Base-by-base conservation (phyloP, 495 filamentous ascomycete genomes). In the Cetradonia linearis region DNA sequence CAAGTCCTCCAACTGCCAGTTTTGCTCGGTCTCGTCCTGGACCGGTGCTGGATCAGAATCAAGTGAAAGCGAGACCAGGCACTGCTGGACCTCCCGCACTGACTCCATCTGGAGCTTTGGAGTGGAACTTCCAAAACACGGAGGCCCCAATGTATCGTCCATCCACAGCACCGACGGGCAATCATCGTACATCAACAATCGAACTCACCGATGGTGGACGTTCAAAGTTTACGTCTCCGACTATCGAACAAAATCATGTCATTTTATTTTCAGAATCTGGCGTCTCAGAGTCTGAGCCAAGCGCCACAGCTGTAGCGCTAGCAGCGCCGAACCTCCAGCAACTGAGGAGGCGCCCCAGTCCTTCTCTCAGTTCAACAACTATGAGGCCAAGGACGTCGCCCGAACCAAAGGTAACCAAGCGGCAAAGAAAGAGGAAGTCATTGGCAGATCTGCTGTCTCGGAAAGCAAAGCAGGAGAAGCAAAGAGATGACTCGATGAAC, bases 381-480 rank as follows among this genome's bases (percentile, higher is more conserved):
- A 50, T 46, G 34, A 66, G 63, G 48, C 65, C 67, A 28, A 58
- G 64, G 28, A 70, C 65, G 50, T 66, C 66, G 5, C 68, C 70
- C 1, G 78, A 76, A 56, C 67, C 71, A 11, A 90, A 87, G 68
- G 67, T 72, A 16, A 77, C 74, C 46, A 87, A 88, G 70, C 86
- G 83, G 67, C 81, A 87, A 64, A 88, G 88, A 68, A 89, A 84
- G 70, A 87, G 91, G 57, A 88, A 85, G 63, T 81, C 83, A 2
- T 92, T 88, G 87, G 87, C 88, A 38, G 86, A 85, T 30, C 33
- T 61, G 2, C 33, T 61, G 38, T 82, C 85, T 23, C 78, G 86
- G 33, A 91, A 89, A 66, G 73, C 79, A 10, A 79, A 77, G 64
- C 70, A 73, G 25, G 72, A 74, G 53, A 68, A 68, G 23, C 63